phyloP scores from a whole-genome alignment of 352 stramenopile genomes.

The Pythium brassicae region DNA sequence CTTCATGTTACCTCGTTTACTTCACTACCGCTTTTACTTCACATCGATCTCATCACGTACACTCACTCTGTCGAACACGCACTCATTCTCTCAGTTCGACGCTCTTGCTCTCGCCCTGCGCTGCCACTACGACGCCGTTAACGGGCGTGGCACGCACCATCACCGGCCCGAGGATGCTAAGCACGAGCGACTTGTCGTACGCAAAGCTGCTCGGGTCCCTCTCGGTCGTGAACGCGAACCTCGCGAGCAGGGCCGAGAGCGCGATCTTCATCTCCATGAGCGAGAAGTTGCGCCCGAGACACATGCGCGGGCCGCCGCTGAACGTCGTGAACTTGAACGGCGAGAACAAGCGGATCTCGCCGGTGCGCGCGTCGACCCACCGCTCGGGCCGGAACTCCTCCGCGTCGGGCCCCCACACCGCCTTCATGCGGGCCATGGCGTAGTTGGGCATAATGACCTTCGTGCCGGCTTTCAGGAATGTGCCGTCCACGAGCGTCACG shows the following conservation, averaged over 20 bases:
- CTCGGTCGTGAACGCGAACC: slow-evolving; percentile 14
- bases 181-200: slow-evolving; percentile 15
- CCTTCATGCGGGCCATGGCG: slow-evolving; percentile 29
- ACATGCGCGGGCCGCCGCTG: slow-evolving; percentile 34
- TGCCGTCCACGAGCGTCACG: slow-evolving; percentile 49
- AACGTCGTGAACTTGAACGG: slow-evolving; percentile 42
- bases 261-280: slow-evolving; percentile 34
- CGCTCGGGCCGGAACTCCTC: slow-evolving; percentile 40
- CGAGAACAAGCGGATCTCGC: slow-evolving; percentile 17
- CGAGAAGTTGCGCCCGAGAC: slow-evolving; percentile 27
- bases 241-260: slow-evolving; percentile 17
- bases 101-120: neutral
- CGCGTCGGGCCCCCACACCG: slow-evolving; percentile 34
- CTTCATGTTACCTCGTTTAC: neutral
- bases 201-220: slow-evolving; percentile 6
- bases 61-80: neutral
- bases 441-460: slow-evolving; percentile 41
- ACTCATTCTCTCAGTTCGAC: too few relatives aligned
- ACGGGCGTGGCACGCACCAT: slow-evolving; percentile 1
- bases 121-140: neutral
- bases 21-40: neutral
- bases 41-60: neutral
- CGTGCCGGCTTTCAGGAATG: slow-evolving; percentile 29
- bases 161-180: slow-evolving; percentile 1
- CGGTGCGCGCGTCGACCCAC: slow-evolving; percentile 24